Evolutionary conservation across 2,329 filamentous ascomycete species (phyloP).

Genomic region (Epichloe sp.): DNA sequence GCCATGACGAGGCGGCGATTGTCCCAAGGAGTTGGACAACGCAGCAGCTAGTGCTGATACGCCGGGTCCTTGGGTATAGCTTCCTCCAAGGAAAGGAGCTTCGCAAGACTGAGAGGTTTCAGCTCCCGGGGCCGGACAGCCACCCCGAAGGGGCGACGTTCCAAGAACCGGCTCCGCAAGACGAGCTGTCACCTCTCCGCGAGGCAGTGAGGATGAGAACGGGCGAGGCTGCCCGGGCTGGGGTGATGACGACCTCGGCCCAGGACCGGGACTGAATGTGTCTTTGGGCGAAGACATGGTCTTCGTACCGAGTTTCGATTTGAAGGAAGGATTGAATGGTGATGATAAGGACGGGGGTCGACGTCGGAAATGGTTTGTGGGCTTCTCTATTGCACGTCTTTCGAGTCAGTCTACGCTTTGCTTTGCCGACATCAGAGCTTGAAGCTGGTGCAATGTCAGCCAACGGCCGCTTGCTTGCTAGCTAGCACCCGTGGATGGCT

Average conservation of each 20-base stretch:
- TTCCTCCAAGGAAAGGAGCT: constrained; percentile 53
- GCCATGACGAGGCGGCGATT: constrained; percentile 56
- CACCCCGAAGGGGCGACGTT: constrained; percentile 23
- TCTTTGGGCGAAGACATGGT: constrained; percentile 26
- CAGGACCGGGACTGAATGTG: constrained; percentile 23
- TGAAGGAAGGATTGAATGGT: neutral
- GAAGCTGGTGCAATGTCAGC: neutral
- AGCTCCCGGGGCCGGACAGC: constrained; percentile 18
- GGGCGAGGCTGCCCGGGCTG: constrained; percentile 31
- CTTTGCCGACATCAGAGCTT: neutral
- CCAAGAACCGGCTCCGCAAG: constrained; percentile 43
- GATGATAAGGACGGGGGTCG: neutral
- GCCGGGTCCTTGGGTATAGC: constrained; percentile 58
- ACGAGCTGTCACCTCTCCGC: constrained; percentile 47
- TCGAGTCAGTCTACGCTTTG: neutral
- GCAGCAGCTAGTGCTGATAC: constrained; percentile 81
- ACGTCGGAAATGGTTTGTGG: neutral
- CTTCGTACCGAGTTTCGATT: neutral
- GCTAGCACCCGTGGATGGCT: neutral
- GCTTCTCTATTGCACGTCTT: constrained; percentile 2
- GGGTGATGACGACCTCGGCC: constrained; percentile 33
- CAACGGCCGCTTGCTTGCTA: neutral
- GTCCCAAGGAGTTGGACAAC: constrained; percentile 61
- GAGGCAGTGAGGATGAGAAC: constrained; percentile 39
- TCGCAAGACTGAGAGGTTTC: constrained; percentile 25